Evolutionary conservation across 1,284 basidiomycete genomes (phyloP), one percentile per base, ranked within the genome.

Genomic region (Leccinum pachyderme): DNA sequence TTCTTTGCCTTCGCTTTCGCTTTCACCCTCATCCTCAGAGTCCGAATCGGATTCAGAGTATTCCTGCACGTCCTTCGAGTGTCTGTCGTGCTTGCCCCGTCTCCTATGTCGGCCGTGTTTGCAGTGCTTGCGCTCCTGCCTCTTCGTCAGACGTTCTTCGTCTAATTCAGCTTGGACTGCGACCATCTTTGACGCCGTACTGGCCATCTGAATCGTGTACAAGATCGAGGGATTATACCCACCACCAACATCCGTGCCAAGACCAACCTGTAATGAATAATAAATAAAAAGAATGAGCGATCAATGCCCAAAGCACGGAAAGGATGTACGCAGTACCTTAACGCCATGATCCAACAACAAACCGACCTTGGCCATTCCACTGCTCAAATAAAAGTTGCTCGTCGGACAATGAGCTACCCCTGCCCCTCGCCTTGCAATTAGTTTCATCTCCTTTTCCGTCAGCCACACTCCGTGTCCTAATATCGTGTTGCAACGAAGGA

Each of bases 381-480:
- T 93, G 39, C 87, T 81, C 53, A 98, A 67, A 73, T 97, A 91
- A 68, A 95, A 88, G 69, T 98, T 98, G 67, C 88, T 93, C 47
- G 87, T 90, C 9, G 95, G 94, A 70, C 95, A 98, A 72, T 98
- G 95, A 60, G 89, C 89, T 39, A 98, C 81, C 3, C 94, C 95
- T 5, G 89, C 86, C 1, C 78, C 75, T 32, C 81, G 74, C 61
- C 76, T 59, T 61, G 80, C 81, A 61, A 98, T 84, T 43, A 97
- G 71, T 12, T 78, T 73, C 53, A 95, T 75, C 72, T 98, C 95
- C 2, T 77, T 77, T 7, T 81, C 75, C 27, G 81, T 81, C 44
- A 98, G 75, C 72, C 94, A 89, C 3, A 93, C 82, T 5, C 84
- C 93, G 68, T 98, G 95, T 2, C 89, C 95, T 27, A 98, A 78